Conservation (phyloP, 2,329 filamentous ascomycete species). For the Huntiella savannae region DNA sequence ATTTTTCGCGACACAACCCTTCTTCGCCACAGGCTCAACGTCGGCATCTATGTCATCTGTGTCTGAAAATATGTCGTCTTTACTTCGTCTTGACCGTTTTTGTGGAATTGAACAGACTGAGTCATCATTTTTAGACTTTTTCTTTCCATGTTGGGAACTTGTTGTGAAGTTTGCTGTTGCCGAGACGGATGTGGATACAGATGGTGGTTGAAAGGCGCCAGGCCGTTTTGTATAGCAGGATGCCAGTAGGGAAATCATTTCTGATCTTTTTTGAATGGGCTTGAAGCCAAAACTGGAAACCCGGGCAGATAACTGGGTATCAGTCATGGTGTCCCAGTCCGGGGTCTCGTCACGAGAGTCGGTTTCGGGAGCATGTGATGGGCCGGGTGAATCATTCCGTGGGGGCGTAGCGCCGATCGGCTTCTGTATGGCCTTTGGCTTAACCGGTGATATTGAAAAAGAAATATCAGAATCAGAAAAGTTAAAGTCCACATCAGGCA, state of each 20-base stretch:
- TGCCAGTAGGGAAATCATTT: constrained; percentile 51
- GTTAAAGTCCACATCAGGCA: neutral
- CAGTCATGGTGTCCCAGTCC: constrained; percentile 28
- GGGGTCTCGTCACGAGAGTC: no score
- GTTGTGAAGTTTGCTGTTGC: constrained; percentile 4
- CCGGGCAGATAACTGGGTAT: constrained; percentile 41
- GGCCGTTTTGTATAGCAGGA: constrained; percentile 47
- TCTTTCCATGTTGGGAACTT: neutral
- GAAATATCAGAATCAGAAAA: neutral
- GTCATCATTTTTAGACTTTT: neutral
- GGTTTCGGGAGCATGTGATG: no score
- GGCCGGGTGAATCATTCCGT: no score
- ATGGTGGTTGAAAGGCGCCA: neutral
- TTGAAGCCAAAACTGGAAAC: constrained; percentile 54
- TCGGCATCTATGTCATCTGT: neutral
- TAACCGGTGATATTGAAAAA: neutral
- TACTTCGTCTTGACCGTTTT: neutral
- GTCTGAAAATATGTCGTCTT: neutral
- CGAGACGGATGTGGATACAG: neutral
- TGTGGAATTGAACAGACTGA: neutral
- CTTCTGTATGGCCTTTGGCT: neutral
- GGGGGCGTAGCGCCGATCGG: no score
- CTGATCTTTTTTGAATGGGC: constrained; percentile 43
- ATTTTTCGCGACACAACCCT: no score
- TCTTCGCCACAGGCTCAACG: no score